Evolutionary conservation across 441 rosid genomes (phyloP).

Genomic region (Daphne laureola): DNA sequence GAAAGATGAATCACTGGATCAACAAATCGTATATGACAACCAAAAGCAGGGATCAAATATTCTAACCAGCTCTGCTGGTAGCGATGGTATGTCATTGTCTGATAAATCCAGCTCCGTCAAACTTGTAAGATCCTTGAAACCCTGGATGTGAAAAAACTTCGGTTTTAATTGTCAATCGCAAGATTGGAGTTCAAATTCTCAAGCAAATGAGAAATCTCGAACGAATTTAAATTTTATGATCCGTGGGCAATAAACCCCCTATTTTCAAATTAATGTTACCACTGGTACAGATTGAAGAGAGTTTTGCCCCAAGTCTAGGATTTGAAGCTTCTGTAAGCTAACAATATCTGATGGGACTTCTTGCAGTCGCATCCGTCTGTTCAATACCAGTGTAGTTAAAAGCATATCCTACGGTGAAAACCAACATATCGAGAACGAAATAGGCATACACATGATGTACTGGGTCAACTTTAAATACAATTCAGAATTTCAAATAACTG

Average conservation of each 20-base stretch:
- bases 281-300: conserved; percentile 60
- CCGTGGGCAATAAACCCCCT: no score
- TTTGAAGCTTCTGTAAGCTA: conserved; percentile 44
- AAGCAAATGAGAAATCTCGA: no score
- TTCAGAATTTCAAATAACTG: conserved; percentile 17
- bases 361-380: conserved; percentile 59
- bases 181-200: no score
- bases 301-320: conserved; percentile 79
- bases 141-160: conserved; percentile 34
- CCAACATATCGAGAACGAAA: not conserved
- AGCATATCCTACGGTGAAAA: conserved; percentile 6
- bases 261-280: conserved; percentile 25
- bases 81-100: conserved; percentile 80
- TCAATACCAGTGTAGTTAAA: conserved; percentile 17
- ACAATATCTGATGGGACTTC: conserved; percentile 66
- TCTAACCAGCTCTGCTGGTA: conserved; percentile 73
- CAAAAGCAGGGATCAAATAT: conserved; percentile 8
- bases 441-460: not conserved
- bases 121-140: conserved; percentile 50
- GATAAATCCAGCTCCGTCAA: conserved; percentile 78
- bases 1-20: not conserved
- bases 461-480: not conserved
- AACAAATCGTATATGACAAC: not conserved
- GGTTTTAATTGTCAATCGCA: no score
- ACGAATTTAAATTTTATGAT: no score